These are phyloP conservation scores for Podaxis mareebaensis DNA, from an alignment of 768 basidiomycete genomes.

Conservation along the genomic window DNA sequence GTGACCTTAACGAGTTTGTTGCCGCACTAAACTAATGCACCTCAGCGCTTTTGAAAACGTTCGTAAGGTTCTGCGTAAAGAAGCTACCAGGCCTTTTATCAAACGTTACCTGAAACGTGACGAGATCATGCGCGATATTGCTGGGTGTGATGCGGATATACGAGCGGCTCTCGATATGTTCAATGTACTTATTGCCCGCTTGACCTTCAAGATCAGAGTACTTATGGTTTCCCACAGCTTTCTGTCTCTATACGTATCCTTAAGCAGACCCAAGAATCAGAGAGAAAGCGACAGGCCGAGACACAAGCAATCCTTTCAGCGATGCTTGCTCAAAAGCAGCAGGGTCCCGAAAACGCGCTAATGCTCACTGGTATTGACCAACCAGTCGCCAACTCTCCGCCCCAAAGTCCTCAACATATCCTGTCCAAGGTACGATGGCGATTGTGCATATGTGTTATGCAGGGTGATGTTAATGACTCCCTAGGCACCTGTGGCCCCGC, in stretches of 20 bases:
- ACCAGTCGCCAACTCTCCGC: neutral
- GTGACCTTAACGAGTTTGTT: slow-evolving; percentile 14
- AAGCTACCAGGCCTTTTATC: slow-evolving; percentile 70
- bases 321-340: slow-evolving; percentile 8
- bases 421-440: slow-evolving; percentile 1
- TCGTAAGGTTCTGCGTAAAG: slow-evolving; percentile 26
- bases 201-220: neutral
- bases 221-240: slow-evolving; percentile 28
- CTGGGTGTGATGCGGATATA: slow-evolving; percentile 22
- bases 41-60: slow-evolving; percentile 16
- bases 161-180: slow-evolving; percentile 48
- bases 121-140: slow-evolving; percentile 47
- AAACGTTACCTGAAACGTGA: slow-evolving; percentile 78
- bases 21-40: neutral
- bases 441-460: too few relatives aligned
- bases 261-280: slow-evolving; percentile 46
- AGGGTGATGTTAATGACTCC: neutral
- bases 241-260: slow-evolving; percentile 31
- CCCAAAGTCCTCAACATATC: neutral
- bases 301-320: slow-evolving; percentile 35
- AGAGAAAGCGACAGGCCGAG: slow-evolving; percentile 31
- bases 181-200: slow-evolving; percentile 33
- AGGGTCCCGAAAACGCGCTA: slow-evolving; percentile 13
- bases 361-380: slow-evolving; percentile 16
- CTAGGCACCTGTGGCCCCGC: neutral